A percentile compares a stretch with the other conserved stretches of the same genome.
These are phyloP conservation scores for Calvatia gigantea DNA, from an alignment of 768 basidiomycete genomes.

Conservation along the genomic window DNA sequence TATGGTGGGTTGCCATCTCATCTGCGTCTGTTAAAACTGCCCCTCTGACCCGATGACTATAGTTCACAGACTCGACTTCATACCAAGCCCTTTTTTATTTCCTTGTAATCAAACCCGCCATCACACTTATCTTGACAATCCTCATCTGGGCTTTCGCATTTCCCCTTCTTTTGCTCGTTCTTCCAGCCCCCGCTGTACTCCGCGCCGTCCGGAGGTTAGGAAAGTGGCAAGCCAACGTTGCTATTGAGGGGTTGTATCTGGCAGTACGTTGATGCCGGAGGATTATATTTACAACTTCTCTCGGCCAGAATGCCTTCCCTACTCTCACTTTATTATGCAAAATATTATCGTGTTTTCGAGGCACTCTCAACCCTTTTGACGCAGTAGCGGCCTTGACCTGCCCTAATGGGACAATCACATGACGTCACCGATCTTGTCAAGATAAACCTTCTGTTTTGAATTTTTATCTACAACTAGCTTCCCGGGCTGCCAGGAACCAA, in stretches of 20 bases:
- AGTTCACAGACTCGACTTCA: conserved; percentile 81
- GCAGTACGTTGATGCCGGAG: conserved; percentile 1
- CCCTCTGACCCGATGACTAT: conserved; percentile 1
- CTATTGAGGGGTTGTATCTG: conserved; percentile 64
- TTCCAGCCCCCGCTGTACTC: conserved; percentile 68
- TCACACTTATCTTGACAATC: conserved; percentile 65
- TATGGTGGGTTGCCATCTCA: conserved; percentile 51
- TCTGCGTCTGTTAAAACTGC: neutral
- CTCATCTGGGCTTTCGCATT: conserved; percentile 53
- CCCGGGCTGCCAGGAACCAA: neutral
- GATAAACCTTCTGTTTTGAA: neutral
- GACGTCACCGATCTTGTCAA: neutral
- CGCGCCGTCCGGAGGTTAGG: conserved; percentile 64
- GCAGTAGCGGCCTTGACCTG: neutral
- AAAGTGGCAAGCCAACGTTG: conserved; percentile 81
- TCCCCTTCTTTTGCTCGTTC: conserved; percentile 51
- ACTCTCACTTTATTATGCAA: neutral
- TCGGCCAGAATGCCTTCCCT: neutral
- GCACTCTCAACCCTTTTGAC: neutral
- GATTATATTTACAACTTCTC: neutral
- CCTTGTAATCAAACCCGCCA: conserved; percentile 80
- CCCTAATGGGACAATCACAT: neutral
- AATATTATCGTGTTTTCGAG: neutral
- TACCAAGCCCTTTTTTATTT: conserved; percentile 89
- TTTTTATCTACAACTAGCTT: neutral